Evolutionary conservation across 2,329 filamentous ascomycete species (phyloP).

Genomic region (Colletotrichum sidae): DNA sequence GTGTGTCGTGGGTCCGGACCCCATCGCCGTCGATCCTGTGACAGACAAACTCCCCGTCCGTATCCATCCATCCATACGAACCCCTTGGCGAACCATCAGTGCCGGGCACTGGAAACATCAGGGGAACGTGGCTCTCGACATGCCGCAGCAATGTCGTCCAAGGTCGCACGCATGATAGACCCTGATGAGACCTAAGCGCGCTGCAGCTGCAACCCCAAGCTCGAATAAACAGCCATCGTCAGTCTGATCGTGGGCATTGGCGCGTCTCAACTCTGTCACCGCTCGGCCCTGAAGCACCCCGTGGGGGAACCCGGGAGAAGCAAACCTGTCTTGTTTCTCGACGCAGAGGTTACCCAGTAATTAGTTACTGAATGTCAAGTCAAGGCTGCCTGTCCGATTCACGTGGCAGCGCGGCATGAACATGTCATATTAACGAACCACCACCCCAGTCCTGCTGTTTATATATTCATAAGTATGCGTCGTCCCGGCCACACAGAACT

Average conservation of each 20-base stretch:
- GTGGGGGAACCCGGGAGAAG: conserved; percentile 35
- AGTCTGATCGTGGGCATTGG: conserved; percentile 27
- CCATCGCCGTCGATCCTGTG: conserved; percentile 16
- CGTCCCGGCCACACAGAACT: conserved; percentile 1
- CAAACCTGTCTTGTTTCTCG: conserved; percentile 9
- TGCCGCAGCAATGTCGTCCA: not conserved
- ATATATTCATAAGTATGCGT: not conserved
- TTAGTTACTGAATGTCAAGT: no score
- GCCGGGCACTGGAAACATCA: no score
- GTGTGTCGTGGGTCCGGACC: conserved; percentile 31
- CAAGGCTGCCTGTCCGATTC: no score
- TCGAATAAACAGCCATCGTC: conserved; percentile 12
- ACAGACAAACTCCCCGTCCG: conserved; percentile 4
- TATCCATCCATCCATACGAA: no score
- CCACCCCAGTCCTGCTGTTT: not conserved
- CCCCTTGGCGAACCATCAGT: no score
- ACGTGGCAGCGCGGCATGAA: conserved; percentile 7
- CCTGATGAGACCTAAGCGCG: conserved; percentile 15
- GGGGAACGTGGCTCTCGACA: not conserved
- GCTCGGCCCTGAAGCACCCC: conserved; percentile 31
- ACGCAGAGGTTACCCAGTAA: no score
- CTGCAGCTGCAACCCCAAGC: conserved; percentile 14
- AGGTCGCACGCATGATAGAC: conserved; percentile 18
- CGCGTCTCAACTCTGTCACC: conserved; percentile 32
- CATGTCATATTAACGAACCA: conserved; percentile 11